Evolutionary conservation across 371 early-diverging fungal species (phyloP).

Genomic region (Catenaria anguillulae): DNA sequence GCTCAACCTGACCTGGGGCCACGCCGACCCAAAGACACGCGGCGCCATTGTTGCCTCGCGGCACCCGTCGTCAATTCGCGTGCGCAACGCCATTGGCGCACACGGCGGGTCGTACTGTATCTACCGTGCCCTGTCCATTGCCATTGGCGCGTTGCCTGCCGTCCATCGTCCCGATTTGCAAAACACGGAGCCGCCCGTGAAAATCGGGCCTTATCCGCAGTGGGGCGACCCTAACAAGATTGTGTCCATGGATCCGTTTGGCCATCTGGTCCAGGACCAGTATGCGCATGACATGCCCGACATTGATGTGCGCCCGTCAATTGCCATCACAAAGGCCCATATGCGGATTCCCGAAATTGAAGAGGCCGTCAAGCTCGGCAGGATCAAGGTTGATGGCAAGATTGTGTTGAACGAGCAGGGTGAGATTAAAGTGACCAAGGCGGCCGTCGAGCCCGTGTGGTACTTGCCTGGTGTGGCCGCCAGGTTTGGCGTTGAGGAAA

Average conservation of each 20-base stretch:
- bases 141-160: slow-evolving; percentile 67
- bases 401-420: slow-evolving; percentile 61
- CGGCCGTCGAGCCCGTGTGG: slow-evolving; percentile 96
- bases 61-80: slow-evolving; percentile 54
- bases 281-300: slow-evolving; percentile 54
- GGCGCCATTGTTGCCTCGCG: slow-evolving; percentile 83
- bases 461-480: slow-evolving; percentile 82
- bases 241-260: slow-evolving; percentile 88
- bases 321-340: slow-evolving; percentile 87
- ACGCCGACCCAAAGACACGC: slow-evolving; percentile 26
- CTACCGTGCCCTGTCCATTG: slow-evolving; percentile 82
- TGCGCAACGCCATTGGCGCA: slow-evolving; percentile 83
- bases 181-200: slow-evolving; percentile 73
- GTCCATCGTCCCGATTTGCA: slow-evolving; percentile 74
- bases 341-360: slow-evolving; percentile 87
- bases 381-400: slow-evolving; percentile 60
- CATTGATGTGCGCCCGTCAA: slow-evolving; percentile 79
- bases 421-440: slow-evolving; percentile 79
- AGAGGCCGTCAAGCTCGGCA: slow-evolving; percentile 46
- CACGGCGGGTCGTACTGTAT: slow-evolving; percentile 88
- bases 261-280: slow-evolving; percentile 53
- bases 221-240: slow-evolving; percentile 83
- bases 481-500: slow-evolving; percentile 76
- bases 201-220: slow-evolving; percentile 64
- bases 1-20: slow-evolving; percentile 70